A percentile compares a stretch with the other conserved stretches of the same genome.
Conservation (phyloP, 2,329 filamentous ascomycete genomes). For the Xylariales sp. region DNA sequence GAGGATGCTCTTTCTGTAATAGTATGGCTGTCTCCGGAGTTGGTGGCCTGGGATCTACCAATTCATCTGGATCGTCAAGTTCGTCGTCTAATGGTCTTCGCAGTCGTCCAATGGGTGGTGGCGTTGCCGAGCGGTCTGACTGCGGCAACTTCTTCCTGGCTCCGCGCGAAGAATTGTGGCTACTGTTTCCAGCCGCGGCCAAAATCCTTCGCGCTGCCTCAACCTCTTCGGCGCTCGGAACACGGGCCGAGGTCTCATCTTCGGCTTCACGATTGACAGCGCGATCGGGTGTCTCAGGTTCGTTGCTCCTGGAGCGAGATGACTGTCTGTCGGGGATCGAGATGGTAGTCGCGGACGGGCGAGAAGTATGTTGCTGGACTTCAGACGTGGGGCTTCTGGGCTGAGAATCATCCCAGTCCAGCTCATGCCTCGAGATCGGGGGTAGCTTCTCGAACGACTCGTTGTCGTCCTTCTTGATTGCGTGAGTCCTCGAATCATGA, state of each 20-base stretch:
- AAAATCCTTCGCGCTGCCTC: conserved; percentile 1
- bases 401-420: too few relatives aligned
- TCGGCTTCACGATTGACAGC: neutral
- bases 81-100: neutral
- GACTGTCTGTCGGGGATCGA: neutral
- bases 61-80: conserved; percentile 10
- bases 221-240: neutral
- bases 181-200: neutral
- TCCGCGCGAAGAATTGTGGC: neutral
- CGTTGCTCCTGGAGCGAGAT: neutral
- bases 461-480: too few relatives aligned
- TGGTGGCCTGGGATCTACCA: neutral
- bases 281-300: neutral
- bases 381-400: too few relatives aligned
- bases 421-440: too few relatives aligned
- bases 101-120: conserved; percentile 1
- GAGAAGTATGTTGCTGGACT: too few relatives aligned
- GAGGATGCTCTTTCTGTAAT: neutral
- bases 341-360: too few relatives aligned
- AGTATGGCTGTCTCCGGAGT: neutral
- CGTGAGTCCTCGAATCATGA: too few relatives aligned
- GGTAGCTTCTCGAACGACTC: too few relatives aligned
- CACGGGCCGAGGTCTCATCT: neutral
- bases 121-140: conserved; percentile 5
- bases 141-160: conserved; percentile 12